Evolutionary conservation across 129 eudicot species (phyloP), one percentile per base, ranked within the genome.

Genomic region (Pulicaria dysenterica): DNA sequence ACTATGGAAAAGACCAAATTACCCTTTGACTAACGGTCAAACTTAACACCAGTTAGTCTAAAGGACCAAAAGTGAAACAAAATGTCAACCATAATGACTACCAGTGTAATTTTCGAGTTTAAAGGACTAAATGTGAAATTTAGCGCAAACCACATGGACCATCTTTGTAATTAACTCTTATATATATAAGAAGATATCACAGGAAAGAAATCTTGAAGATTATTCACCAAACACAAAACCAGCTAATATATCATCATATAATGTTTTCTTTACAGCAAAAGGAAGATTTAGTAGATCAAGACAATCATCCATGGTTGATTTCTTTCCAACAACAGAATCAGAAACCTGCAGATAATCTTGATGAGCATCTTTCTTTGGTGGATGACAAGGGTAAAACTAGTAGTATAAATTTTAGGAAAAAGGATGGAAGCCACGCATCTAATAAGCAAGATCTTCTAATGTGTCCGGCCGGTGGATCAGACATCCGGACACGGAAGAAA

Each of bases 261-360:
- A 69, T 79, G 79, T 81, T 72, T 16, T 64, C 88, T 75, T 79
- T 83, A 67, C 78, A 79, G 53, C 80, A 70, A 69, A 67, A 53
- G 7, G 76, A 74, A n/a, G 83, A 83, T 60, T 48, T 75, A 39
- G 43, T 79, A 62, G 78, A 67, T 78, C 61, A 85, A 5, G 76
- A 74, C 8, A 74, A 73, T 45, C n/a, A 73, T 45, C n/a, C 82
- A 56, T 9, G 8, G 67, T 13, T 73, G 70, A 80, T 77, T 43
- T 58, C 73, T 9, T 74, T 62, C 13, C 81, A 65, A 14, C 78
- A 81, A 62, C 19, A 80, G 64, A 41, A 69, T 61, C 67, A 44
- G 10, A 64, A 49, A 70, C 76, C 11, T 0, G 31, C 31, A 24
- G 74, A 83, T n/a, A n/a, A n/a, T 75, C 82, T 70, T 73, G 34